Base-by-base conservation (phyloP, 148 eudicot species). In the Rhododendron kiyosumense region DNA sequence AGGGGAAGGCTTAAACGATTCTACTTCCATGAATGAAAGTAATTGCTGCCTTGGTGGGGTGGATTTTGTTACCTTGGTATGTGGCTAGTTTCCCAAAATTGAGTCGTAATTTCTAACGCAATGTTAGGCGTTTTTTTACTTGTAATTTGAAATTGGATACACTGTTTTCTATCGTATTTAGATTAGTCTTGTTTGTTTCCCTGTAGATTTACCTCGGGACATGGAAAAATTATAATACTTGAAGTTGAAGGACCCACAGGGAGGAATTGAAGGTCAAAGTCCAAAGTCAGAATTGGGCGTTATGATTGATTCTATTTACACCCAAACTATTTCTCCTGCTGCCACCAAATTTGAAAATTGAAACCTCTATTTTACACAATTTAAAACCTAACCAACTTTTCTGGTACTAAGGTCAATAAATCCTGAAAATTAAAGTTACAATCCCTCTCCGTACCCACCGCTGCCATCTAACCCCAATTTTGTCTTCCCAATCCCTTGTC, bases 21-120 rank as follows among this genome's bases (percentile, higher is more conserved):
- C 83, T 48, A 59, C 84, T 65, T 88, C 82, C 43, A n/a, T 26
- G 30, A 85, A 87, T 71, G 93, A 91, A 57, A 54, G 81, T 30
- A 86, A 88, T 57, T 91, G 93, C 90, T 95, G 98, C 88, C 84
- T 90, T 85, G 97, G 98, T 86, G 98, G 99, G 83, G 91, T 97
- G 83, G 98, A 97, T 88, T 92, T 94, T 85, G 88, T 97, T 87
- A 97, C 99, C 67, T 88, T 97, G 93, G 99, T 97, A 95, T 75
- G 93, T 79, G 61, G 78, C 43, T 74, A 32, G 28, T 86, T 63
- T 83, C 17, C 75, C 77, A 5, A 22, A 79, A 78, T 17, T 78
- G 45, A 48, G 5, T 32, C 20, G 3, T 48, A 18, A 34, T 4
- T 20, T 24, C 36, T 51, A 1, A 49, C 4, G 67, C 41, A 30